Evolutionary conservation across 2,329 filamentous ascomycete genomes (phyloP).

Genomic region (Penicillium sp.): DNA sequence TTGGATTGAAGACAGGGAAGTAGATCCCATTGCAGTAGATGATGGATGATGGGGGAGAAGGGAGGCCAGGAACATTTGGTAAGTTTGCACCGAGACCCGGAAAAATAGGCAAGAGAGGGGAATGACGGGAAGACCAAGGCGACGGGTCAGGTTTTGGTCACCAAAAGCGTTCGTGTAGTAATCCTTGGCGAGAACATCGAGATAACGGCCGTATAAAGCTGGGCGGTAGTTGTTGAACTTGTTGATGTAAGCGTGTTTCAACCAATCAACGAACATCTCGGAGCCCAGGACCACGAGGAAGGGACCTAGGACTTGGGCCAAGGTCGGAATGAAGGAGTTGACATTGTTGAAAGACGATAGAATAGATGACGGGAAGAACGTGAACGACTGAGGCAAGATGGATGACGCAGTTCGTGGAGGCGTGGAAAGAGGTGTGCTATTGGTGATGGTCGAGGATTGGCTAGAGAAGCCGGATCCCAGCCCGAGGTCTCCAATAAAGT

Average conservation of each 20-base stretch:
- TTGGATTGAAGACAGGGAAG: constrained; percentile 45
- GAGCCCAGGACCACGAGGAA: constrained; percentile 93
- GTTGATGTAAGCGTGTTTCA: constrained; percentile 96
- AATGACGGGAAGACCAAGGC: constrained; percentile 86
- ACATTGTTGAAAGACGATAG: constrained; percentile 44
- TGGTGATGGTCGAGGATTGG: constrained; percentile 34
- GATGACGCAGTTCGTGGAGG: constrained; percentile 60
- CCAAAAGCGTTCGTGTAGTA: constrained; percentile 97
- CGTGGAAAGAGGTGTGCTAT: constrained; percentile 54
- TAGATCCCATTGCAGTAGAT: constrained; percentile 33
- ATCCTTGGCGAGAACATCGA: constrained; percentile 94
- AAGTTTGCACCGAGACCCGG: constrained; percentile 89
- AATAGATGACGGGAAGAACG: constrained; percentile 62
- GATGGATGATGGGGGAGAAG: constrained; percentile 71
- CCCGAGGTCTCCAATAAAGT: constrained; percentile 44
- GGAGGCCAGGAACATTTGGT: constrained; percentile 94
- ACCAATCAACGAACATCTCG: constrained; percentile 93
- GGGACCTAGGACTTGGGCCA: constrained; percentile 82
- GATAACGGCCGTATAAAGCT: constrained; percentile 79
- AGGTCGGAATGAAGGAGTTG: constrained; percentile 43
- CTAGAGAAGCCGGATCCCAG: constrained; percentile 29
- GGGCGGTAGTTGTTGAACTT: constrained; percentile 99
- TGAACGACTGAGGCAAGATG: constrained; percentile 87
- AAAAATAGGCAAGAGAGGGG: constrained; percentile 93
- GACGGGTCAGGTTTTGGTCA: constrained; percentile 82